These are phyloP conservation scores for Lactarius deliciosus DNA, from an alignment of 768 basidiomycete species.

Conservation along the genomic window DNA sequence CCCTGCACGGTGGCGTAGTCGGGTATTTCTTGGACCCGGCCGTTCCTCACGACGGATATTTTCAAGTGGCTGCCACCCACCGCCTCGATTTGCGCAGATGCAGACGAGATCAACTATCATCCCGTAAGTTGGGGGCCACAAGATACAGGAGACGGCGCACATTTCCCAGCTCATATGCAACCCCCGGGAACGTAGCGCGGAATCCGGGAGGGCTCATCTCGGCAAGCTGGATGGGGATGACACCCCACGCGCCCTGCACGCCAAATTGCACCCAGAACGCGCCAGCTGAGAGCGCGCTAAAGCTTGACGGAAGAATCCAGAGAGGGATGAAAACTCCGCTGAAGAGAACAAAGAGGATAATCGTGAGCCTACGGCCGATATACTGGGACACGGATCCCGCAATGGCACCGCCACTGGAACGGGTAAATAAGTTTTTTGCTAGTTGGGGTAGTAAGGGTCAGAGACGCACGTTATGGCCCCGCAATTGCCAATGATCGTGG, in stretches of 20 bases:
- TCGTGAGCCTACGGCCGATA: slow-evolving; percentile 48
- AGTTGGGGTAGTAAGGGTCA: slow-evolving; percentile 16
- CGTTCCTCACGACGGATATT: slow-evolving; percentile 35
- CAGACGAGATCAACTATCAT: slow-evolving; percentile 43
- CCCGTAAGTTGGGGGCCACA: background rate
- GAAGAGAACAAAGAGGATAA: slow-evolving; percentile 38
- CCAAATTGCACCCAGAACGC: slow-evolving; percentile 50
- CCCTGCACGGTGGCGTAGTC: slow-evolving; percentile 69
- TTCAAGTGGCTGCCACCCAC: slow-evolving; percentile 44
- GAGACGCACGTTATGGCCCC: slow-evolving; percentile 34
- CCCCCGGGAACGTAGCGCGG: slow-evolving; percentile 47
- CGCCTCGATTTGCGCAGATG: slow-evolving; percentile 51
- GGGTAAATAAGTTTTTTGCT: background rate
- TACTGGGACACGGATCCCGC: slow-evolving; percentile 44
- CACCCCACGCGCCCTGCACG: slow-evolving; percentile 43
- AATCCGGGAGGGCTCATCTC: slow-evolving; percentile 51
- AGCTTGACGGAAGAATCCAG: slow-evolving; percentile 47
- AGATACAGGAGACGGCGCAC: slow-evolving; percentile 21
- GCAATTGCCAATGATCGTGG: slow-evolving; percentile 46
- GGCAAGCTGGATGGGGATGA: slow-evolving; percentile 44
- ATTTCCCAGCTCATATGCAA: slow-evolving; percentile 47
- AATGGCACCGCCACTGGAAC: slow-evolving; percentile 38
- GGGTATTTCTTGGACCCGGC: slow-evolving; percentile 35
- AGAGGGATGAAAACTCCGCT: slow-evolving; percentile 40
- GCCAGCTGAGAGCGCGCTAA: slow-evolving; percentile 44